phyloP scores from a whole-genome alignment of 495 filamentous ascomycete species.

The Elaphomyces granulatus region DNA sequence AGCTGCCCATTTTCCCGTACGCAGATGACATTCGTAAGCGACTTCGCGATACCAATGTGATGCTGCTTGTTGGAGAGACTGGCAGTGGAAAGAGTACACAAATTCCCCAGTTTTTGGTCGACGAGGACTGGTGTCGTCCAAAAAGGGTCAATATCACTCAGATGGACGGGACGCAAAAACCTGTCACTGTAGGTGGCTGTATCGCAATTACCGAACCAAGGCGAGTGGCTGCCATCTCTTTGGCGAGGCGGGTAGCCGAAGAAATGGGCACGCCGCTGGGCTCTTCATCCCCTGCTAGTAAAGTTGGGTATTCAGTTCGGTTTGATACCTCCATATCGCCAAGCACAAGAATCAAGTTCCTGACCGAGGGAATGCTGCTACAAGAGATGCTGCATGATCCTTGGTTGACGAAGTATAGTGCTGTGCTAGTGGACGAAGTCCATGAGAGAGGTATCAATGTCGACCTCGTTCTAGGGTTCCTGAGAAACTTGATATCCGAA shows the following conservation, averaged over 20 bases:
- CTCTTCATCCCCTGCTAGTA: conserved; percentile 45
- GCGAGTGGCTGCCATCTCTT: conserved; percentile 84
- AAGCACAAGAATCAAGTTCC: conserved; percentile 68
- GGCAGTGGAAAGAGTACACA: conserved; percentile 97
- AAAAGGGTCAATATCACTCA: conserved; percentile 33
- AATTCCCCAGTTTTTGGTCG: conserved; percentile 75
- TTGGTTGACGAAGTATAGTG: conserved; percentile 67
- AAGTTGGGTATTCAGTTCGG: conserved; percentile 85
- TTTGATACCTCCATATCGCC: conserved; percentile 77
- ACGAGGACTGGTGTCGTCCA: conserved; percentile 64
- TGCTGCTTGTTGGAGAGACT: conserved; percentile 85
- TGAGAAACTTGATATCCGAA: conserved; percentile 55
- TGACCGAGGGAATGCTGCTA: conserved; percentile 94
- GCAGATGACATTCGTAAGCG: conserved; percentile 51
- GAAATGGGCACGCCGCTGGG: conserved; percentile 80
- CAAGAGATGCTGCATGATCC: conserved; percentile 90
- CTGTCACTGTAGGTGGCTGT: conserved; percentile 55
- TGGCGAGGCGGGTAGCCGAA: conserved; percentile 75
- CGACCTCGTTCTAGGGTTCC: conserved; percentile 75
- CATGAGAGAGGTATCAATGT: conserved; percentile 97
- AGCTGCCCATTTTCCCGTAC: conserved; percentile 68
- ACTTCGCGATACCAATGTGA: conserved; percentile 54
- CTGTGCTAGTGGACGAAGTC: conserved; percentile 87
- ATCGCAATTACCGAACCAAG: conserved; percentile 94
- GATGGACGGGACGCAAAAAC: conserved; percentile 26